phyloP scores from a whole-genome alignment of 2,329 filamentous ascomycete genomes.

The Arthroderma sp. region DNA sequence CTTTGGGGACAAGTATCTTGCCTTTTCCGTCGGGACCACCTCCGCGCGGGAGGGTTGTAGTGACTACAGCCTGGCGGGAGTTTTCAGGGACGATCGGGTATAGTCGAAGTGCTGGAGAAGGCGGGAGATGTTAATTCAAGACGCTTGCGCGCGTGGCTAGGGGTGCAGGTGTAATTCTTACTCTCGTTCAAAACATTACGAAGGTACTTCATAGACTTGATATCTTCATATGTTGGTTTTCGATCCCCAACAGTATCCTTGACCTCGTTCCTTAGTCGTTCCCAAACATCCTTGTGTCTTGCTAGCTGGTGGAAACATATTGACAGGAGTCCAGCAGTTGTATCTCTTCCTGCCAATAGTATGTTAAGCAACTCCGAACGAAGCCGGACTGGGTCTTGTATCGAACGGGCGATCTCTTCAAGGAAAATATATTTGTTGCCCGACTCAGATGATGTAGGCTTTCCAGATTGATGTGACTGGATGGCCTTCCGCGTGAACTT shows the following conservation, averaged over 20 bases:
- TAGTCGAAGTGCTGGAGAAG: constrained; percentile 33
- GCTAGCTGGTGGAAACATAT: constrained; percentile 38
- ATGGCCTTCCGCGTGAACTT: constrained; percentile 17
- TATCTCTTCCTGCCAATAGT: constrained; percentile 42
- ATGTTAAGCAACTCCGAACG: constrained; percentile 39
- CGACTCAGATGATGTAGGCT: constrained; percentile 4
- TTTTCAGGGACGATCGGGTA: constrained; percentile 45
- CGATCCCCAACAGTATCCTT: constrained; percentile 29
- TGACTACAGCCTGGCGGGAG: constrained; percentile 34
- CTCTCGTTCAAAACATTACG: constrained; percentile 26
- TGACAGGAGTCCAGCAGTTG: constrained; percentile 36
- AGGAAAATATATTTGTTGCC: constrained; percentile 35
- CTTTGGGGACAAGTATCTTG: constrained; percentile 37
- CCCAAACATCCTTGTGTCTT: constrained; percentile 24
- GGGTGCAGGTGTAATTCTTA: constrained; percentile 5
- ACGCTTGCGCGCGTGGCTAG: constrained; percentile 36
- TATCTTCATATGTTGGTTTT: constrained; percentile 30
- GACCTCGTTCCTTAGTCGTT: constrained; percentile 24
- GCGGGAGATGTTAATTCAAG: too few relatives aligned
- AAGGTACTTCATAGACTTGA: constrained; percentile 29
- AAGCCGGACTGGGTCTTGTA: constrained; percentile 34
- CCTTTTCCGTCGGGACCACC: constrained; percentile 34
- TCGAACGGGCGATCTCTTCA: constrained; percentile 34
- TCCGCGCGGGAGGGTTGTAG: constrained; percentile 39
- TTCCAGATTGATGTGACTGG: constrained; percentile 12